Evolutionary conservation across 1,284 basidiomycete genomes (phyloP).

Genomic region (Fomitiporia mediterranea): DNA sequence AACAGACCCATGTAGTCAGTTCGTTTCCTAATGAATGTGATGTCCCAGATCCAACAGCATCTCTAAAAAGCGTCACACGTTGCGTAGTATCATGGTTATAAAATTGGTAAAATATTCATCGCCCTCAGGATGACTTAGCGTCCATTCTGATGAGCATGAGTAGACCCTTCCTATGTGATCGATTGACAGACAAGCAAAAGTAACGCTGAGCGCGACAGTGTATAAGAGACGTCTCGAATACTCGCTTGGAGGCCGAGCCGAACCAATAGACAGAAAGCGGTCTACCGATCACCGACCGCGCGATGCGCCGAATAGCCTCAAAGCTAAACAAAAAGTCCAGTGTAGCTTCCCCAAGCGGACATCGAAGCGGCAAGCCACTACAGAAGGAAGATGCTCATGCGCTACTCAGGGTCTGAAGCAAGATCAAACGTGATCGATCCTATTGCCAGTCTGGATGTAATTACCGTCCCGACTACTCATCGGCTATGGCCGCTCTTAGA

Average conservation of each 20-base stretch:
- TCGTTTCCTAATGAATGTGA: background rate
- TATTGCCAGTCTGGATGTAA: background rate
- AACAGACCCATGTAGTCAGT: background rate
- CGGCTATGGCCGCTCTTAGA: no score
- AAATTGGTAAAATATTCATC: background rate
- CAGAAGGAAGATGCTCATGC: background rate
- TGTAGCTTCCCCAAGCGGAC: background rate
- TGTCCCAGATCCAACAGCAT: background rate
- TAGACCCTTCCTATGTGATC: background rate
- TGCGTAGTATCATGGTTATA: background rate
- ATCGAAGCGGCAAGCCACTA: background rate
- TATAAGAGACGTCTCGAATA: background rate
- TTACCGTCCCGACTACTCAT: no score
- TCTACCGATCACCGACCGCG: background rate
- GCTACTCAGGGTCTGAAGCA: background rate
- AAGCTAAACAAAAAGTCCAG: background rate
- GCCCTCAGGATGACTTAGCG: background rate
- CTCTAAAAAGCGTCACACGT: background rate
- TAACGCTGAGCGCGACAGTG: background rate
- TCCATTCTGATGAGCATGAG: background rate
- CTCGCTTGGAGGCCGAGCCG: background rate
- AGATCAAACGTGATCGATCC: background rate
- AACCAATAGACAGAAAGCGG: background rate
- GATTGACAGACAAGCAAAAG: background rate
- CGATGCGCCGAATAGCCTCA: slow-evolving; percentile 5